phyloP scores from a whole-genome alignment of 1,284 basidiomycete genomes.

The Microbotryum violaceum region DNA sequence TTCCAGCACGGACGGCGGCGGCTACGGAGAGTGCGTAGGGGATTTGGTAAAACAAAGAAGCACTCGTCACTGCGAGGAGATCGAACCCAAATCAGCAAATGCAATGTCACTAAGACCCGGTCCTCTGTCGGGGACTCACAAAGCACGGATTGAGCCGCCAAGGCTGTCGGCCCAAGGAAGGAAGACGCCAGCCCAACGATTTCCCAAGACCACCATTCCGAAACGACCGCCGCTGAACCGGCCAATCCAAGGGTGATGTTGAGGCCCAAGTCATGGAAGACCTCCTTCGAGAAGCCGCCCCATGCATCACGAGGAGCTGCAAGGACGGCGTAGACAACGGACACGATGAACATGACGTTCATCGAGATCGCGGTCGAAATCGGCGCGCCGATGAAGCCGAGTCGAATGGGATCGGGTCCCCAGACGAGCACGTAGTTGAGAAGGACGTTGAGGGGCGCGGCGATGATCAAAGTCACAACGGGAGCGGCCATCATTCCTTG shows the following conservation, averaged over 20 bases:
- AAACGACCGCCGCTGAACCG: conserved; percentile 53
- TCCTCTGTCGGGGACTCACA: not conserved
- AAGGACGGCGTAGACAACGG: conserved; percentile 63
- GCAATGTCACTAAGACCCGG: not conserved
- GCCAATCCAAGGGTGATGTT: conserved; percentile 66
- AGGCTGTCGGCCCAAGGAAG: conserved; percentile 47
- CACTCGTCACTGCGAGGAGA: conserved; percentile 20
- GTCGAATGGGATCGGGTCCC: conserved; percentile 48
- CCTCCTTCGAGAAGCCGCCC: conserved; percentile 63
- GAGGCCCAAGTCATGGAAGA: conserved; percentile 64
- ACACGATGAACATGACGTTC: conserved; percentile 64
- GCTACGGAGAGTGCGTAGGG: conserved; percentile 42
- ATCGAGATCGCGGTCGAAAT: conserved; percentile 81
- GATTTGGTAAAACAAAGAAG: conserved; percentile 39
- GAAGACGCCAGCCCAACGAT: conserved; percentile 45
- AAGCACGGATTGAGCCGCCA: conserved; percentile 50
- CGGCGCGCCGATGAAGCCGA: conserved; percentile 91
- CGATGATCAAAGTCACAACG: conserved; percentile 71
- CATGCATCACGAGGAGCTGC: conserved; percentile 72
- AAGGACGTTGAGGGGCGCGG: conserved; percentile 77
- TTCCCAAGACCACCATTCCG: conserved; percentile 92
- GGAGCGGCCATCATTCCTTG: conserved; percentile 82
- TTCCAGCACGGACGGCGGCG: conserved; percentile 41
- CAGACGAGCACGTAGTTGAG: conserved; percentile 71
- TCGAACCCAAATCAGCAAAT: not conserved